phyloP scores from a whole-genome alignment of 257 asterid species.

The Capsicum chinense region DNA sequence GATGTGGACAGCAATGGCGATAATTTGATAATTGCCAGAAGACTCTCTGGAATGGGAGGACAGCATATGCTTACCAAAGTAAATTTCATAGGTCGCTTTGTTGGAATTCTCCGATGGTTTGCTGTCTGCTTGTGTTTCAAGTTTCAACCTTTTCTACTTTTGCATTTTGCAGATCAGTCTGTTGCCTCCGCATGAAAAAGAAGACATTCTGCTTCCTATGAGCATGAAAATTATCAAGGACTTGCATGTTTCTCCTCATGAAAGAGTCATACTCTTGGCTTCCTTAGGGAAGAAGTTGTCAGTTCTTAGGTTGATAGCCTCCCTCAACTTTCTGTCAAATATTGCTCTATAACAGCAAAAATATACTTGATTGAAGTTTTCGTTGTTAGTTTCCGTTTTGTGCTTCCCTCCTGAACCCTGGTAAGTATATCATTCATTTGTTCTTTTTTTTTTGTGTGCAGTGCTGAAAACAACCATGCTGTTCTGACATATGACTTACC shows the following conservation, averaged over 20 bases:
- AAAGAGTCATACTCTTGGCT: constrained; percentile 76
- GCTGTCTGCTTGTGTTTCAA: neutral
- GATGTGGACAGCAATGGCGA: constrained; percentile 67
- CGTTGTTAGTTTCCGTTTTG: constrained; percentile 25
- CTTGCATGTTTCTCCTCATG: constrained; percentile 74
- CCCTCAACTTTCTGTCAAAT: constrained; percentile 20
- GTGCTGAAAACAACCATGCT: constrained; percentile 81
- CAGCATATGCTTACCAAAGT: constrained; percentile 80
- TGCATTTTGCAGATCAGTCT: constrained; percentile 67
- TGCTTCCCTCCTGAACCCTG: constrained; percentile 13
- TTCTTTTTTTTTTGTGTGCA: constrained; percentile 42
- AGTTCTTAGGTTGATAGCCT: constrained; percentile 63
- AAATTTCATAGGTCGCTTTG: constrained; percentile 38
- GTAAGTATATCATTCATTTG: constrained; percentile 33
- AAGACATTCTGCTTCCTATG: constrained; percentile 68
- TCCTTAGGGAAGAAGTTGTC: constrained; percentile 83
- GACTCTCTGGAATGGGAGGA: constrained; percentile 72
- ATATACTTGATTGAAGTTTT: neutral
- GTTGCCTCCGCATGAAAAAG: constrained; percentile 57
- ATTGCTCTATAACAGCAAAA: neutral
- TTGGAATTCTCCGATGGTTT: constrained; percentile 14
- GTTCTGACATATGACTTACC: constrained; percentile 75
- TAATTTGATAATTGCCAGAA: constrained; percentile 63
- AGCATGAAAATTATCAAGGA: constrained; percentile 74
- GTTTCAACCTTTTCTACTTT: neutral